Conservation (phyloP, 2,329 filamentous ascomycete genomes). For the Coniella lustricola region DNA sequence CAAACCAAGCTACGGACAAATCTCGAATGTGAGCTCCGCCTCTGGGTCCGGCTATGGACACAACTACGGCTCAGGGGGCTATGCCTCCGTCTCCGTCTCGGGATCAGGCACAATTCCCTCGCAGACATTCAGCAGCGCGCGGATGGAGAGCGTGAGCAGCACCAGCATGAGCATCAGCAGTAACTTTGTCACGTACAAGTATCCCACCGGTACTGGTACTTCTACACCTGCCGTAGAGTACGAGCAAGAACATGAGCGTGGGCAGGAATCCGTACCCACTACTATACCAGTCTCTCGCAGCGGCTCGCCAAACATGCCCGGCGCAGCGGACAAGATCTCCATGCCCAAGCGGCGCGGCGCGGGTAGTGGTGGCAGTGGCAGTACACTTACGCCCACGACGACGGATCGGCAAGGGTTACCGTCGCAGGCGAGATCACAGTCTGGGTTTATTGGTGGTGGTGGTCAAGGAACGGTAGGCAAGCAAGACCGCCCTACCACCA, state of each 20-base stretch:
- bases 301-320: constrained; percentile 11
- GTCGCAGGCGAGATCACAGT: not conserved
- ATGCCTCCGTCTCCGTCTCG: constrained; percentile 4
- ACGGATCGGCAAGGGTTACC: constrained; percentile 9
- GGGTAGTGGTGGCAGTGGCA: not conserved
- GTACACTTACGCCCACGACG: too few species aligned
- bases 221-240: too few species aligned
- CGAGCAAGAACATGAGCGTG: too few species aligned
- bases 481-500: not conserved
- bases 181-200: too few species aligned
- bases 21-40: not conserved
- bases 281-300: too few species aligned
- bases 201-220: not conserved
- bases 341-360: not conserved
- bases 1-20: constrained; percentile 2
- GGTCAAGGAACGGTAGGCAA: not conserved
- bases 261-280: too few species aligned
- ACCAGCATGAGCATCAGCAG: too few species aligned
- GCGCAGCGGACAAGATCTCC: not conserved
- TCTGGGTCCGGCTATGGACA: too few species aligned
- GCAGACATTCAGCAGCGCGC: too few species aligned
- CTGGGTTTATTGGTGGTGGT: not conserved
- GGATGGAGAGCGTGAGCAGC: too few species aligned
- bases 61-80: too few species aligned
- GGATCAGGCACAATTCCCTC: constrained; percentile 7